A percentile compares a stretch with the other conserved stretches of the same genome.
phyloP scores from a whole-genome alignment of 2,329 filamentous ascomycete species.

The Aspergillus novoparasiticus region DNA sequence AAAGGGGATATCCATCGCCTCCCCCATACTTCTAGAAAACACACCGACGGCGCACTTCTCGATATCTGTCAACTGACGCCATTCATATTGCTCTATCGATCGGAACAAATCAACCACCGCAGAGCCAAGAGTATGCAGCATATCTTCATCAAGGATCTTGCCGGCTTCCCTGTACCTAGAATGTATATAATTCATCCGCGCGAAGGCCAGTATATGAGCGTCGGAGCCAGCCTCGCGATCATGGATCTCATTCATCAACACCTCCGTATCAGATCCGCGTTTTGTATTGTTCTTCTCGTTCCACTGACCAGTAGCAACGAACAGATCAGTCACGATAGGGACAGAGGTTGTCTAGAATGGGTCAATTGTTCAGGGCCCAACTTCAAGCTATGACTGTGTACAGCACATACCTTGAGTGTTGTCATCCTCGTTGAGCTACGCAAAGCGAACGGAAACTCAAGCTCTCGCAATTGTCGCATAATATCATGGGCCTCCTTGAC shows the following conservation, averaged over 20 bases:
- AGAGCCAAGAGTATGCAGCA: conserved; percentile 61
- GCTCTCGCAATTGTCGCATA: conserved; percentile 29
- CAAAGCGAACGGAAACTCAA: conserved; percentile 34
- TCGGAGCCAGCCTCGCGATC: conserved; percentile 39
- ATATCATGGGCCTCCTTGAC: conserved; percentile 32
- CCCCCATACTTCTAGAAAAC: conserved; percentile 65
- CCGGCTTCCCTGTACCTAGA: conserved; percentile 53
- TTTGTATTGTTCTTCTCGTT: conserved; percentile 47
- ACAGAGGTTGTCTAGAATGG: conserved; percentile 49
- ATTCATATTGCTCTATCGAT: conserved; percentile 65
- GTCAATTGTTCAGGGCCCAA: not conserved
- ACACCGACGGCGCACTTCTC: conserved; percentile 64
- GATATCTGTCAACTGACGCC: conserved; percentile 64
- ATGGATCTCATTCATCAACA: conserved; percentile 48
- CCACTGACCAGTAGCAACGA: conserved; percentile 51
- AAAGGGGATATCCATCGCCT: conserved; percentile 64
- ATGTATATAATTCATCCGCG: conserved; percentile 64
- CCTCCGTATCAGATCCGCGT: conserved; percentile 51
- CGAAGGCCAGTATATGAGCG: conserved; percentile 50
- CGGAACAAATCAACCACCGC: conserved; percentile 64
- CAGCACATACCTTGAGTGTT: conserved; percentile 27
- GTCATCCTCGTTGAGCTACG: conserved; percentile 26
- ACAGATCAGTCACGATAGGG: conserved; percentile 51
- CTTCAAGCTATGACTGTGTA: not conserved
- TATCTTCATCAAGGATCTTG: conserved; percentile 60